Evolutionary conservation across 2,329 filamentous ascomycete genomes (phyloP).

Genomic region (Penicillium oxalicum): DNA sequence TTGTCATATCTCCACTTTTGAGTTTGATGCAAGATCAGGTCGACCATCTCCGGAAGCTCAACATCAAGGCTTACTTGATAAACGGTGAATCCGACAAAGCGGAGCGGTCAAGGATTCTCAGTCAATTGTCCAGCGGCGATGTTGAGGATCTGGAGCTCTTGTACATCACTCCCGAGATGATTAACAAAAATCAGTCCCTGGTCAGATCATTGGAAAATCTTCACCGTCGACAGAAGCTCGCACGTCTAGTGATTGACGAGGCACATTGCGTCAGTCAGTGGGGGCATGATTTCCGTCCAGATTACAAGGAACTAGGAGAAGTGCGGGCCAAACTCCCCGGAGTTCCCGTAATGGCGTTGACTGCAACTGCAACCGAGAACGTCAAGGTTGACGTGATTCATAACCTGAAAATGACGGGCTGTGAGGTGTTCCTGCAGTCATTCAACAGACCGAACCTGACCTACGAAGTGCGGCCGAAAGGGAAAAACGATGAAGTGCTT

Average conservation of each 20-base stretch:
- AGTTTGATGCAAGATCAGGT: slow-evolving; percentile 98
- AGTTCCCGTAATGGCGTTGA: slow-evolving; percentile 89
- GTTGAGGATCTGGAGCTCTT: slow-evolving; percentile 79
- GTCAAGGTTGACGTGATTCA: slow-evolving; percentile 88
- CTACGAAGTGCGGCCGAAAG: slow-evolving; percentile 76
- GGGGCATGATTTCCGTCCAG: slow-evolving; percentile 95
- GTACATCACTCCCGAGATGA: slow-evolving; percentile 96
- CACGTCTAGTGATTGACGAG: slow-evolving; percentile 92
- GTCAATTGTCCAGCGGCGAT: slow-evolving; percentile 54
- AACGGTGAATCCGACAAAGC: slow-evolving; percentile 66
- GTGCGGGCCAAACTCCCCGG: slow-evolving; percentile 65
- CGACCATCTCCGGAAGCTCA: slow-evolving; percentile 65
- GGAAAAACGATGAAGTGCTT: slow-evolving; percentile 51
- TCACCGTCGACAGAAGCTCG: slow-evolving; percentile 66
- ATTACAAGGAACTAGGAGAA: slow-evolving; percentile 81
- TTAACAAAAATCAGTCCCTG: slow-evolving; percentile 72
- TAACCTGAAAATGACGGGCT: slow-evolving; percentile 76
- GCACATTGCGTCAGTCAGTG: slow-evolving; percentile 99
- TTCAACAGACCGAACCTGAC: slow-evolving; percentile 95
- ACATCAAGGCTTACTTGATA: slow-evolving; percentile 73
- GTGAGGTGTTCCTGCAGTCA: slow-evolving; percentile 78
- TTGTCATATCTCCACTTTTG: slow-evolving; percentile 89
- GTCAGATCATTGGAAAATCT: slow-evolving; percentile 60
- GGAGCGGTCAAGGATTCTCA: slow-evolving; percentile 62
- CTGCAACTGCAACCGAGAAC: slow-evolving; percentile 88